Evolutionary conservation across 2,329 filamentous ascomycete genomes (phyloP).

Genomic region (Ceratocystis cubensis): DNA sequence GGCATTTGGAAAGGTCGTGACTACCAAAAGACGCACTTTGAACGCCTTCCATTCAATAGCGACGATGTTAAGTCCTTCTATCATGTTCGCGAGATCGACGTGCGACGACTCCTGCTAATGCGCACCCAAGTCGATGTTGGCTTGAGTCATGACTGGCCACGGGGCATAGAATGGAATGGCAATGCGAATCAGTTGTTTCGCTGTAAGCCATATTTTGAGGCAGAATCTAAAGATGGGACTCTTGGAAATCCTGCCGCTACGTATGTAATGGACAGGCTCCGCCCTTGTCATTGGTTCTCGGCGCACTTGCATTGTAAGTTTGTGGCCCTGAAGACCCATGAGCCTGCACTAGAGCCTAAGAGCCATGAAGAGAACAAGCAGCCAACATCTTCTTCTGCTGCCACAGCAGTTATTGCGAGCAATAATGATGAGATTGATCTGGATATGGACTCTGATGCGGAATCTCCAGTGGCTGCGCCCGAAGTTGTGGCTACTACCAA

Average conservation of each 20-base stretch:
- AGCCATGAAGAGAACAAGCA: conserved; percentile 29
- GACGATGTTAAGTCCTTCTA: conserved; percentile 74
- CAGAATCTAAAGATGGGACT: conserved; percentile 61
- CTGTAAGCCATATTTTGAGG: conserved; percentile 60
- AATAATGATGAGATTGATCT: conserved; percentile 63
- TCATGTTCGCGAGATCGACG: conserved; percentile 78
- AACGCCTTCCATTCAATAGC: conserved; percentile 70
- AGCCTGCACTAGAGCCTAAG: conserved; percentile 21
- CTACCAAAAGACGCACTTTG: conserved; percentile 70
- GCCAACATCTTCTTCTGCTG: background rate
- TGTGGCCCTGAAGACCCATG: conserved; percentile 51
- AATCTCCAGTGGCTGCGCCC: conserved; percentile 25
- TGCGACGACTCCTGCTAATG: conserved; percentile 76
- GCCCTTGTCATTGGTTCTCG: conserved; percentile 82
- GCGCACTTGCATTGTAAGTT: conserved; percentile 90
- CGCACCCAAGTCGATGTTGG: conserved; percentile 83
- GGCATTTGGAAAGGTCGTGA: conserved; percentile 92
- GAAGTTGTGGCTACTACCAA: background rate
- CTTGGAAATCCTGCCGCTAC: conserved; percentile 71
- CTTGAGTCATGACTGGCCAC: conserved; percentile 92
- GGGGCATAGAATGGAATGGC: conserved; percentile 66
- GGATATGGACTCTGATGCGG: conserved; percentile 43
- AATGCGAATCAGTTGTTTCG: conserved; percentile 55
- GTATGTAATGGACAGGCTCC: conserved; percentile 66
- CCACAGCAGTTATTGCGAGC: conserved; percentile 17